phyloP scores from a whole-genome alignment of 257 asterid species.

The Scutellaria baicalensis region DNA sequence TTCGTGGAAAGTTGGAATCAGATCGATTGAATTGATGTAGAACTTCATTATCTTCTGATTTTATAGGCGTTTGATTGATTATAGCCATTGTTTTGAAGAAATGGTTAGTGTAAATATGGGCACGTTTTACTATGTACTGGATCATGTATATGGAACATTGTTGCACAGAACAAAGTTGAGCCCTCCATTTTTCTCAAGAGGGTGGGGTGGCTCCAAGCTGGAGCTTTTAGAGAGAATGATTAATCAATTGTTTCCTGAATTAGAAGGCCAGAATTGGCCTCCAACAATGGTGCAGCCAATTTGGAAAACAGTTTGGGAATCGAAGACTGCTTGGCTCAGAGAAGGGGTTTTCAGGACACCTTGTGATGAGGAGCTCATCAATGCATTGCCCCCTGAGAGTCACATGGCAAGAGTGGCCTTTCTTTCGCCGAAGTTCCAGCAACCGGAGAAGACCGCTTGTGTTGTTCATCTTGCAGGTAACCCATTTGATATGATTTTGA shows the following conservation, averaged over 20 bases:
- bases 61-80: not conserved
- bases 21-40: constrained; percentile 9
- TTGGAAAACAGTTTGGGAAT: constrained; percentile 93
- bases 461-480: constrained; percentile 99
- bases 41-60: not conserved
- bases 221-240: constrained; percentile 75
- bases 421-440: constrained; percentile 59
- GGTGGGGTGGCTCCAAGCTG: constrained; percentile 98
- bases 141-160: constrained; percentile 88
- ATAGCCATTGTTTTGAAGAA: not conserved
- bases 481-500: not conserved
- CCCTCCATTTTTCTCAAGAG: constrained; percentile 80
- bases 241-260: constrained; percentile 59
- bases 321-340: constrained; percentile 59
- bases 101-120: constrained; percentile 85
- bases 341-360: constrained; percentile 91
- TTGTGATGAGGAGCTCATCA: constrained; percentile 61
- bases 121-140: constrained; percentile 70
- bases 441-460: constrained; percentile 69
- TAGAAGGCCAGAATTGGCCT: constrained; percentile 76
- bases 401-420: constrained; percentile 84
- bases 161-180: constrained; percentile 79
- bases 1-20: not conserved
- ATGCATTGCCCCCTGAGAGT: constrained; percentile 92
- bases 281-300: constrained; percentile 57